Evolutionary conservation across 768 basidiomycete species (phyloP).

Genomic region (Auriculariales sp.): DNA sequence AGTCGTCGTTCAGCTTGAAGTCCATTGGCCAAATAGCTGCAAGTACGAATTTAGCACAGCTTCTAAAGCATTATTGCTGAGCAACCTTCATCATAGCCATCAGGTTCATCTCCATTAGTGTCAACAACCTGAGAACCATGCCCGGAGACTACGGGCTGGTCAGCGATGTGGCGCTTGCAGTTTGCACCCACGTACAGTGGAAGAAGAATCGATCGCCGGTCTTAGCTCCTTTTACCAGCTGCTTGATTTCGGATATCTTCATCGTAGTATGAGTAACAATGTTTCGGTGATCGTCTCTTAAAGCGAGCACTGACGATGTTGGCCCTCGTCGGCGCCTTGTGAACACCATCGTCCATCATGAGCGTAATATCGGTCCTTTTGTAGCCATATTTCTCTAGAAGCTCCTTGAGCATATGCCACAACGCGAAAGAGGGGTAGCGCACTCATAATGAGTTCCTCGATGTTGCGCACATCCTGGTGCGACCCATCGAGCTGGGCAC

Average conservation of each 20-base stretch:
- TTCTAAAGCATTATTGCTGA: neutral
- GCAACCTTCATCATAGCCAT: constrained; percentile 5
- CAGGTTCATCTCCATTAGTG: neutral
- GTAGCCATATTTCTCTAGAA: neutral
- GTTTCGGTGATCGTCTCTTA: neutral
- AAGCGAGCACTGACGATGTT: constrained; percentile 2
- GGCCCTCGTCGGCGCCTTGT: neutral
- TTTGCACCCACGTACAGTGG: constrained; percentile 1
- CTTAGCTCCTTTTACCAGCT: neutral
- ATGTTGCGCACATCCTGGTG: neutral
- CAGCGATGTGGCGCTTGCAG: neutral
- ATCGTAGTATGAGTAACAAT: neutral
- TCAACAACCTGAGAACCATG: constrained; percentile 2
- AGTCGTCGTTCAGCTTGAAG: constrained; percentile 1
- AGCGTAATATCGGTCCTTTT: neutral
- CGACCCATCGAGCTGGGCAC: neutral
- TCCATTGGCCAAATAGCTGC: constrained; percentile 14
- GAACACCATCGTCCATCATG: constrained; percentile 1
- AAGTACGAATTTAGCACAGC: neutral
- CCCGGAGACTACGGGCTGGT: neutral
- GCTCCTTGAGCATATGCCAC: no score
- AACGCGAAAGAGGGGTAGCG: neutral
- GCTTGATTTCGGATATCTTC: neutral
- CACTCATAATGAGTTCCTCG: neutral
- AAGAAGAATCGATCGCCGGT: constrained; percentile 3